Conservation (phyloP, 257 asterid species). For the Penstemon davidsonii region DNA sequence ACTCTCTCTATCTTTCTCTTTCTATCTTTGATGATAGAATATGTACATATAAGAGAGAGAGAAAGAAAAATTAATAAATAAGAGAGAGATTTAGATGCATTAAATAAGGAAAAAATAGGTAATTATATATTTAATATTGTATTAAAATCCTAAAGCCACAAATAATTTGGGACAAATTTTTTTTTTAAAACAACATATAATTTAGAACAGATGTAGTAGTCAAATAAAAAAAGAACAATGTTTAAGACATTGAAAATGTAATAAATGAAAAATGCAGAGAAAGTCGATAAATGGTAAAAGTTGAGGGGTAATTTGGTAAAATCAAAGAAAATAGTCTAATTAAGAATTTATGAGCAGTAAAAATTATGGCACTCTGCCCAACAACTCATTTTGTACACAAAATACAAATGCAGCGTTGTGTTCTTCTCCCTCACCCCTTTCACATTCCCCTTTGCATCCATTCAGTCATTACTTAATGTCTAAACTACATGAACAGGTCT, state of each 20-base stretch:
- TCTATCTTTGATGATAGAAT: no score
- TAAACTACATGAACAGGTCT: slow-evolving; percentile 6
- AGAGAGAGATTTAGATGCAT: no score
- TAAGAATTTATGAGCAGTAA: slow-evolving; percentile 15
- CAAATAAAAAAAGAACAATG: no score
- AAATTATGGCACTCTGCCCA: slow-evolving; percentile 61
- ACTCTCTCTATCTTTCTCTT: no score
- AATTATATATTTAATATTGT: no score
- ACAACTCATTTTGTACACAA: slow-evolving; percentile 35
- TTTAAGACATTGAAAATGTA: not conserved
- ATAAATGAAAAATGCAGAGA: not conserved
- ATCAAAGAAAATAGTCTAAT: not conserved
- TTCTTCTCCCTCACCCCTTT: slow-evolving; percentile 23
- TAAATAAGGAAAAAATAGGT: no score
- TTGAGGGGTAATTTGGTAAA: slow-evolving; percentile 17
- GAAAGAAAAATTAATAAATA: no score
- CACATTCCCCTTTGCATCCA: not conserved
- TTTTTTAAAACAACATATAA: not conserved
- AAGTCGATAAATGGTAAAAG: slow-evolving; percentile 14
- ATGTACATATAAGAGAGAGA: no score
- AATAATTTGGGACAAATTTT: no score
- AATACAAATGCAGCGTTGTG: slow-evolving; percentile 21
- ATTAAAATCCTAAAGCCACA: no score
- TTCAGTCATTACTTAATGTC: slow-evolving; percentile 9
- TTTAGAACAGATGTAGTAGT: not conserved